Conservation (phyloP, 768 basidiomycete genomes). For the Suillus variegatus region DNA sequence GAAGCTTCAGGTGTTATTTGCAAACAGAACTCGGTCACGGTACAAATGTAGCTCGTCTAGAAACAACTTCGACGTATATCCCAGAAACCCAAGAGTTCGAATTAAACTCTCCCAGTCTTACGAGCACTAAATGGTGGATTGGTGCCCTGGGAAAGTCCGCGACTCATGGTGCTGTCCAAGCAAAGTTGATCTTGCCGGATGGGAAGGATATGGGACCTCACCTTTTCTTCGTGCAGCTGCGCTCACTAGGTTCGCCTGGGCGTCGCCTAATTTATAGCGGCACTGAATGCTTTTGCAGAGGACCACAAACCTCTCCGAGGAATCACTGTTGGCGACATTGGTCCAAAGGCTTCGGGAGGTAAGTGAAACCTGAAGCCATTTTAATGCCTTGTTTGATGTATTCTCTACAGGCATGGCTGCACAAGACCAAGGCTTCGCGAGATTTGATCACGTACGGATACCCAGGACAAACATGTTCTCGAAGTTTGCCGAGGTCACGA, state of each 20-base stretch:
- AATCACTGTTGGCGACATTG: slow-evolving; percentile 70
- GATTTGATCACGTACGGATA: slow-evolving; percentile 65
- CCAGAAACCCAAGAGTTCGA: slow-evolving; percentile 68
- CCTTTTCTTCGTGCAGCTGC: slow-evolving; percentile 71
- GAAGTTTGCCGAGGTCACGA: slow-evolving; percentile 68
- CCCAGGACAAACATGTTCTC: slow-evolving; percentile 75
- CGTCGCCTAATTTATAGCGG: background rate
- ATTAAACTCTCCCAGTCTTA: slow-evolving; percentile 72
- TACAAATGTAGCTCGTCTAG: slow-evolving; percentile 64
- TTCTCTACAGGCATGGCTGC: slow-evolving; percentile 46
- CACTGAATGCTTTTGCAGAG: slow-evolving; percentile 38
- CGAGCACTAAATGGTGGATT: slow-evolving; percentile 84
- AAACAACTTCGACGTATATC: slow-evolving; percentile 79
- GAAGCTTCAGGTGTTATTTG: slow-evolving; percentile 56
- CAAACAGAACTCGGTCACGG: slow-evolving; percentile 84
- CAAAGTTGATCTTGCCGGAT: slow-evolving; percentile 65
- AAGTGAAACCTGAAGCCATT: background rate
- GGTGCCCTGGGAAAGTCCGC: slow-evolving; percentile 71
- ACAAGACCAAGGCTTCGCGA: slow-evolving; percentile 69
- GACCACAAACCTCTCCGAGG: slow-evolving; percentile 62
- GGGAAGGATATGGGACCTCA: slow-evolving; percentile 70
- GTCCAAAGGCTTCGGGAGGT: slow-evolving; percentile 37
- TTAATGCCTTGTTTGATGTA: background rate
- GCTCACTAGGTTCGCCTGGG: slow-evolving; percentile 51
- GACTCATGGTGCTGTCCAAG: slow-evolving; percentile 76